Base-by-base conservation (phyloP, 768 basidiomycete species). In the Boletus barrowsii region DNA sequence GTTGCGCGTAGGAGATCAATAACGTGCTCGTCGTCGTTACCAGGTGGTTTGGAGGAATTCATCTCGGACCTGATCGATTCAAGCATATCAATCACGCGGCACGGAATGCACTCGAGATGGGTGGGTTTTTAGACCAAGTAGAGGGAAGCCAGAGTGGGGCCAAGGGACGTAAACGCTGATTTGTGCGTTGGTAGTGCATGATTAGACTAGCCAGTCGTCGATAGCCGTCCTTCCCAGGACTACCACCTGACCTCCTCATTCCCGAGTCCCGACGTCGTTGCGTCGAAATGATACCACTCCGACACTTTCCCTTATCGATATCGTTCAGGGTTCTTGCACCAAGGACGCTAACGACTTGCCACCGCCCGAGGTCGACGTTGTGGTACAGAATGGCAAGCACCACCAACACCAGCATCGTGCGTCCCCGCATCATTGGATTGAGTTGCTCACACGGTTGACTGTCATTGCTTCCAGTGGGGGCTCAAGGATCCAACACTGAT, bases 41-140 rank as follows among this genome's bases (percentile, higher is more conserved):
- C 4, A 84, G 96, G 37, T 96, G 92, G 73, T 98, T 90, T 65
- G 96, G 96, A 14, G 96, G 96, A 1, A 87, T 88, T 13, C 89
- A 91, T 57, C 78, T 99, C 1, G 95, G 93, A 4, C 86, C 93
- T 1, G 94, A 95, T 66, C 76, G 88, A 35, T 92, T 88, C 72
- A 89, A 90, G 66, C 92, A 96, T 63, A 98, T 99, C 69, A 98
- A 96, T 65, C 91, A 95, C 67, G 93, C 93, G 4, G 96, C 95
- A 2, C 80, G 96, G 20, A 90, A 92, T 63, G 94, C 95, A 1
- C 76, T 98, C 6, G 91, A 96, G 42, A 59, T 84, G 1, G 96
- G 90, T 10, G 94, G 95, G 0, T 93, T 98, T 67, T 72, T 98
- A 32, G 88, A 90, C 41, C 71, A 65, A 10, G 62, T 62, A 15